A percentile compares a stretch with the other conserved stretches of the same genome.
Conservation (phyloP, 768 basidiomycete species). For the Austroboletus eburneus region DNA sequence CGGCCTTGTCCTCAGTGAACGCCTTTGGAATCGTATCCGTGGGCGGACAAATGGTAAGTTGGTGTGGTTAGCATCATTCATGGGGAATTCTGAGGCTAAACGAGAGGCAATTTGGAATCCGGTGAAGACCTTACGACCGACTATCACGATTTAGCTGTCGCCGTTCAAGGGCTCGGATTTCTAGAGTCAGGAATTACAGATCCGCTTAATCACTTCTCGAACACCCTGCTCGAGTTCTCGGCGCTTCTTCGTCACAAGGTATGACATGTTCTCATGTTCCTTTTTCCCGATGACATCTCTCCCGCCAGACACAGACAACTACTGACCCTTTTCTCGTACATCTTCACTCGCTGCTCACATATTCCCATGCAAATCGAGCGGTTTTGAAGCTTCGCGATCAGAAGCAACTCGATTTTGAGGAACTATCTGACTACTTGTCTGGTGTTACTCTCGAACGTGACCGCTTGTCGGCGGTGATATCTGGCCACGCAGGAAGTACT, state of each 20-base stretch:
- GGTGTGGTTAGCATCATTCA: conserved; percentile 22
- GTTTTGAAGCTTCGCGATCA: conserved; percentile 95
- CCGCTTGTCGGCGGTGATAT: conserved; percentile 82
- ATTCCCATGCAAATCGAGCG: conserved; percentile 89
- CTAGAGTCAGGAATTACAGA: conserved; percentile 98
- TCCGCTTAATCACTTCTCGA: conserved; percentile 94
- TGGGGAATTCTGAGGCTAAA: conserved; percentile 72
- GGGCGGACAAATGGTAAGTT: conserved; percentile 82
- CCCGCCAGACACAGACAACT: conserved; percentile 73
- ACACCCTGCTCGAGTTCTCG: conserved; percentile 93
- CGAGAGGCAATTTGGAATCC: conserved; percentile 76
- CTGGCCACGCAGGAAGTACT: conserved; percentile 81
- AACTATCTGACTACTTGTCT: conserved; percentile 90
- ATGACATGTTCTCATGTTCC: conserved; percentile 19
- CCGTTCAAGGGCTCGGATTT: conserved; percentile 95
- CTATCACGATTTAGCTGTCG: conserved; percentile 95
- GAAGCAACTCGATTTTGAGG: conserved; percentile 98
- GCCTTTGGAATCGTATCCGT: conserved; percentile 74
- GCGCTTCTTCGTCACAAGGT: conserved; percentile 83
- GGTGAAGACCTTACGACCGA: conserved; percentile 94
- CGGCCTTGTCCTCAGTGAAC: conserved; percentile 76
- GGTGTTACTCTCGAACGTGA: conserved; percentile 93
- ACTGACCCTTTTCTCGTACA: conserved; percentile 90
- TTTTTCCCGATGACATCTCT: neutral
- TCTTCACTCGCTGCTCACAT: conserved; percentile 88